phyloP scores from a whole-genome alignment of 164 flowering plant species.

The Aristolochia contorta region DNA sequence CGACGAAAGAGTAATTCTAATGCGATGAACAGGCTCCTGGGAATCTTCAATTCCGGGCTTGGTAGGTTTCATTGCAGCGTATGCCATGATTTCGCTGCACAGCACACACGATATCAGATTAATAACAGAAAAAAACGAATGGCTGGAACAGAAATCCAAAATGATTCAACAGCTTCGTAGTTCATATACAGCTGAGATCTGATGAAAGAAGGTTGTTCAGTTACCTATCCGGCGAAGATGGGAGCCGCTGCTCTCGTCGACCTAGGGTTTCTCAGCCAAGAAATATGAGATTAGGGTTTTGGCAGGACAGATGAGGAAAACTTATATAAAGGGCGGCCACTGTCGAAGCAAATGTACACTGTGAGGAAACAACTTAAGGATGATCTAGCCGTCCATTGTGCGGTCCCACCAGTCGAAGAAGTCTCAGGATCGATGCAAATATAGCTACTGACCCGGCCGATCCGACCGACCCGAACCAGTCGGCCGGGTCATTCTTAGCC shows the following conservation, averaged over 20 bases:
- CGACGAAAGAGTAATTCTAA: slow-evolving; percentile 37
- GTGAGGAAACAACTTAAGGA: no score
- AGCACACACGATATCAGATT: neutral
- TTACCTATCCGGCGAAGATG: neutral
- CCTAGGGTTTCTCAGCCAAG: neutral
- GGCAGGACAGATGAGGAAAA: neutral
- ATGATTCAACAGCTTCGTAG: neutral
- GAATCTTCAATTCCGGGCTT: slow-evolving; percentile 32
- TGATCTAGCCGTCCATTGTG: no score
- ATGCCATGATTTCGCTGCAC: slow-evolving; percentile 10
- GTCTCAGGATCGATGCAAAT: no score
- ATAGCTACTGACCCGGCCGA: no score
- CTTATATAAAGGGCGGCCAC: no score
- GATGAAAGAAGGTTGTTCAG: no score
- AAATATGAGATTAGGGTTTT: slow-evolving; percentile 1
- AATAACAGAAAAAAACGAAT: neutral
- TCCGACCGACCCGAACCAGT: no score
- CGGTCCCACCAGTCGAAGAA: no score
- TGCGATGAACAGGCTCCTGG: slow-evolving; percentile 25
- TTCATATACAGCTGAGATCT: no score
- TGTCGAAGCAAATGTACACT: no score
- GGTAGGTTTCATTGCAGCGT: slow-evolving; percentile 21
- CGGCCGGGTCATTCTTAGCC: no score
- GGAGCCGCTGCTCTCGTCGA: neutral
- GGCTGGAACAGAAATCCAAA: neutral